phyloP scores from a whole-genome alignment of 2,329 filamentous ascomycete species.

The Trichophyton verrucosum region DNA sequence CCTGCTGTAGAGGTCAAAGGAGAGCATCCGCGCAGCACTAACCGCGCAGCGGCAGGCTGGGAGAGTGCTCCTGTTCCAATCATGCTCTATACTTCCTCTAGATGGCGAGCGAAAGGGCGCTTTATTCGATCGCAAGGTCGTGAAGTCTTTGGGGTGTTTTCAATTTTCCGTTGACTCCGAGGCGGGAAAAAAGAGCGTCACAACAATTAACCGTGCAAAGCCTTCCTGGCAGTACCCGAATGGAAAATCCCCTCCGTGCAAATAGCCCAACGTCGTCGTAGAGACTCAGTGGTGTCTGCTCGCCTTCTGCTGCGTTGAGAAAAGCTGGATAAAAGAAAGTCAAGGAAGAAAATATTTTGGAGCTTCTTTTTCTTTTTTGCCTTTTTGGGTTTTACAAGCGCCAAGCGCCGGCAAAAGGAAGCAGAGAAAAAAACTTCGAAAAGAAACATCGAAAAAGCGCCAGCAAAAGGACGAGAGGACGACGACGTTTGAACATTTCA shows the following conservation, averaged over 20 bases:
- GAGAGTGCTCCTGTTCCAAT: slow-evolving; percentile 26
- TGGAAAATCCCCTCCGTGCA: background rate
- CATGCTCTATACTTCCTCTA: slow-evolving; percentile 23
- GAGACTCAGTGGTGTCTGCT: background rate
- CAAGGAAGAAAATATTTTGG: background rate
- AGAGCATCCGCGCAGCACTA: slow-evolving; percentile 27
- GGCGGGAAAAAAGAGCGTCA: background rate
- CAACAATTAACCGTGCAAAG: background rate
- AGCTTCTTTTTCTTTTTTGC: slow-evolving; percentile 1
- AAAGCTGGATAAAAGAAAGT: background rate
- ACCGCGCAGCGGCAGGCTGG: slow-evolving; percentile 25
- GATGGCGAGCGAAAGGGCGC: background rate
- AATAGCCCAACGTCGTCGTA: background rate
- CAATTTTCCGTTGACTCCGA: background rate
- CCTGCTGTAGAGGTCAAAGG: slow-evolving; percentile 22
- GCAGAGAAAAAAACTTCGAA: background rate
- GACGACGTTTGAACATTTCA: background rate
- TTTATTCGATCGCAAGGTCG: background rate
- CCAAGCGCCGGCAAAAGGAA: background rate
- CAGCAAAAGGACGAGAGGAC: background rate
- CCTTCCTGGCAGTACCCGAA: background rate
- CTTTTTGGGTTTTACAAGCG: slow-evolving; percentile 3
- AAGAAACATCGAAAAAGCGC: background rate
- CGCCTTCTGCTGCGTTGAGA: background rate
- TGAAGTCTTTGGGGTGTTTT: background rate